Evolutionary conservation across 2,329 filamentous ascomycete species (phyloP).

Genomic region (Colletotrichum sp.): DNA sequence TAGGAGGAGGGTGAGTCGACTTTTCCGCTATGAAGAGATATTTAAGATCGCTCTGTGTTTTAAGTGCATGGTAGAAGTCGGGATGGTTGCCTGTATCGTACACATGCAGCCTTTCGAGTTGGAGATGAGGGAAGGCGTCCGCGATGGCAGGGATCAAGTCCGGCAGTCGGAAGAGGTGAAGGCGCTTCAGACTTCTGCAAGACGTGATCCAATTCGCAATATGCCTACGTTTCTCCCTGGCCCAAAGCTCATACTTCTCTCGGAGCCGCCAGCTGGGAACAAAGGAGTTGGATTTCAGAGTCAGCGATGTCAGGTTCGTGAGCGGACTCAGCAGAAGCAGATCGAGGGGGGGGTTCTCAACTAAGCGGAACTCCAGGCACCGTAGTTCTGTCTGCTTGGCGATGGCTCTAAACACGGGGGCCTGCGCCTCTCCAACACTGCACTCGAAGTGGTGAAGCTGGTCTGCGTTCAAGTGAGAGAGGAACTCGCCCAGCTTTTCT

Average conservation of each 20-base stretch:
- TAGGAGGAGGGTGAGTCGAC: not conserved
- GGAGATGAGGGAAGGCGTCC: not conserved
- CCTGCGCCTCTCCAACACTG: not conserved
- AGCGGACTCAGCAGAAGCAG: not conserved
- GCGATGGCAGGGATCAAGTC: not conserved
- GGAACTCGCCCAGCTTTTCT: not conserved
- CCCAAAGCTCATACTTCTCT: not conserved
- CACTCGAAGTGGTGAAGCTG: not conserved
- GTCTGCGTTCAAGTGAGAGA: not conserved
- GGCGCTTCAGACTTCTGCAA: not conserved
- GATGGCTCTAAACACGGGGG: not conserved
- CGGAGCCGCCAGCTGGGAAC: accelerated
- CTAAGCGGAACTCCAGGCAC: not conserved
- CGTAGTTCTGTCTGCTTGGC: not conserved
- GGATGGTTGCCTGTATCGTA: not conserved
- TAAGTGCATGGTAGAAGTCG: not conserved
- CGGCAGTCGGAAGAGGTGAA: not conserved
- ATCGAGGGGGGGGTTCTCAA: not conserved
- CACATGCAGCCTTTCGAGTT: not conserved
- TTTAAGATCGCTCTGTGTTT: not conserved
- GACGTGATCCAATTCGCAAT: not conserved
- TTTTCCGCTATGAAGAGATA: not conserved
- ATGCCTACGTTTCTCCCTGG: not conserved
- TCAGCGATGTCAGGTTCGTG: not conserved
- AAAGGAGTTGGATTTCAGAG: not conserved